Base-by-base conservation (phyloP, 163 green algal species). In the Scenedesmus sp. region DNA sequence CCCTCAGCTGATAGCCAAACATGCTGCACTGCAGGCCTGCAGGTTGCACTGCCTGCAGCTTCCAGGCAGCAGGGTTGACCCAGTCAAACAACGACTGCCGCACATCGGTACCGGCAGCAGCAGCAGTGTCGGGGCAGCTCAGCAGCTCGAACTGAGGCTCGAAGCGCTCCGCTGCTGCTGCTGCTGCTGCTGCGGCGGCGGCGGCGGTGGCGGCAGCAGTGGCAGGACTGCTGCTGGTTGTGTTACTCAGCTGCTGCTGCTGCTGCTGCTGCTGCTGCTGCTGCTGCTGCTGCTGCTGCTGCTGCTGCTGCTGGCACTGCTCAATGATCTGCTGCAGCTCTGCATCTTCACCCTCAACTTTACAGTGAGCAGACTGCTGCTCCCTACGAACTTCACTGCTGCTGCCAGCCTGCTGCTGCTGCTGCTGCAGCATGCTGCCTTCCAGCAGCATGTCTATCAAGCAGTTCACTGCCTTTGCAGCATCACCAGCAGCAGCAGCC, bases 1-100 rank as follows among this genome's bases (percentile, higher is more conserved):
- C 91, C 4, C 94, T 86, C 20, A 82, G 90, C 90, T 96, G 94
- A 84, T 96, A 96, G 4, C 87, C 76, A 67, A 88, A 95, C 62
- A 96, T 74, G 54, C 8, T 16, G 60, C 87, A 73, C 2, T 62
- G 52, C 15, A 91, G 76, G 12, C 74, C 87, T 86, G 70, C 4
- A 8, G 87, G 87, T 12, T 91, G 59, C 8, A 7, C 13, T n/a
- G 20, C n/a, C 34, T 91, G 59, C 81, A 66, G 23, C 56, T 87
- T 6, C 87, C 87, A 91, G 3, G 87, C 26, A 12, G 55, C 34
- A 13, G 87, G 67, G 87, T 91, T 55, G 26, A 91, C 87, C 74
- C 54, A 86, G 57, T 91, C 87, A 81, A 91, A 91, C 59, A 91
- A 15, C 1, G 57, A 67, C 87, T 77, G 56, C 0, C 87, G 56